A percentile compares a stretch with the other conserved stretches of the same genome.
Conservation (phyloP, 208 protist genomes). For the Wallacemonas sp. region DNA sequence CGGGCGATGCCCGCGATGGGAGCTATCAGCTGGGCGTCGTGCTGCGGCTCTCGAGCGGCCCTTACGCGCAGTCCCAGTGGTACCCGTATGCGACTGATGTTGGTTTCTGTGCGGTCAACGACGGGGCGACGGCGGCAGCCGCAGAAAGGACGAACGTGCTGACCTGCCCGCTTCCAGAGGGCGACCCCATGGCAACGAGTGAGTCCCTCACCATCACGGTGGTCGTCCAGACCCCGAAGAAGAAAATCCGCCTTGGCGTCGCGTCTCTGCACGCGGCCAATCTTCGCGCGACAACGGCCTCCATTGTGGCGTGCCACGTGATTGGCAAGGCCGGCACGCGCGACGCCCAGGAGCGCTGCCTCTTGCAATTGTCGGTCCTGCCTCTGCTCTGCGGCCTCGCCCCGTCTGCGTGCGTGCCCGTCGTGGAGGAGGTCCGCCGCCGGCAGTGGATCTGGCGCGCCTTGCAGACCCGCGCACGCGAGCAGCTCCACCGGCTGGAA, state of each 20-base stretch:
- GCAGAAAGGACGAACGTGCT: not conserved
- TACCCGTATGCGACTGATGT: no score
- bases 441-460: conserved; percentile 17
- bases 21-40: conserved; percentile 1
- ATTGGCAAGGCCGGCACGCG: conserved; percentile 38
- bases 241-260: conserved; percentile 38
- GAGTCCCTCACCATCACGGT: conserved; percentile 37
- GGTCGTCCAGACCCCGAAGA: conserved; percentile 25
- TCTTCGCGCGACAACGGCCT: conserved; percentile 1
- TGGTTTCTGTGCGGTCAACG: no score
- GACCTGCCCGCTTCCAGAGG: not conserved
- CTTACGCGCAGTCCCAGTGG: not conserved
- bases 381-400: conserved; percentile 2
- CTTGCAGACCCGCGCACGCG: conserved; percentile 4
- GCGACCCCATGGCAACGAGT: not conserved
- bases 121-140: not conserved
- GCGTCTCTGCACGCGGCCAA: conserved; percentile 31
- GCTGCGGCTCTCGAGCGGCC: not conserved
- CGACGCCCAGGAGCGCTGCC: conserved; percentile 35
- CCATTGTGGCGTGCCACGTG: conserved; percentile 26
- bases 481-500: conserved; percentile 42
- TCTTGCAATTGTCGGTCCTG: conserved; percentile 30
- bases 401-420: not conserved
- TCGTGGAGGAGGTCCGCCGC: conserved; percentile 22
- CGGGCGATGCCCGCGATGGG: not conserved